Base-by-base conservation (phyloP, 106 monocot species). In the Cymbidium sinense region DNA sequence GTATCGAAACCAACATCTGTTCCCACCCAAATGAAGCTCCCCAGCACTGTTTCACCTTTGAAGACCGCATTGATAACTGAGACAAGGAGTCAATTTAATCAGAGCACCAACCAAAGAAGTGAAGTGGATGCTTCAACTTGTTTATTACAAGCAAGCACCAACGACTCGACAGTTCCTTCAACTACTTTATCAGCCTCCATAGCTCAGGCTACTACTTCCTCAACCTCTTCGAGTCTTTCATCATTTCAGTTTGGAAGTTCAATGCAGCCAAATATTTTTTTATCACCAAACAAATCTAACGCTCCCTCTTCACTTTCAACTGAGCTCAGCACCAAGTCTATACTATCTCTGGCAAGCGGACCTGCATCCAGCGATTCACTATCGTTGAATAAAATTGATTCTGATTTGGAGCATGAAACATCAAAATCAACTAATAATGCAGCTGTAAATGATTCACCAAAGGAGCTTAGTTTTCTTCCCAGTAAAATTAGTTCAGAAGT, bases 361-460 rank as follows among this genome's bases (percentile, higher is more conserved):
- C 28, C 70, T 80, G 30, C 58, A 17, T 62, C 1, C 39, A 33
- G 73, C 43, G 34, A 15, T 78, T 77, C 79, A 33, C 13, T 50
- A 31, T 15, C 39, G 2, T 70, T 28, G 36, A 62, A 28, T 70
- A 81, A 86, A 27, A 39, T 74, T 67, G 43, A 9, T 34, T 76
- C 81, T 12, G 82, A 80, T 28, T 44, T 43, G 61, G 70, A 84
- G 76, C 36, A 65, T 37, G 51, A 69, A 77, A 65, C 47, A 75
- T 52, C 78, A 23, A 18, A 47, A 13, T 15, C 17, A 47, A 17
- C 13, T 47, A 47, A 47, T 47, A 47, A 47, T 12, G 13, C 29
- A 33, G 69, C 13, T 69, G 31, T 2, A 4, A 31, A 69, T 69
- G 31, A 23, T 62, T 7, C 7, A 62, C 25, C 27, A 23, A 62